A percentile compares a stretch with the other conserved stretches of the same genome.
These are phyloP conservation scores for Boletus hoseneyae DNA, from an alignment of 1,284 basidiomycete species.

Conservation along the genomic window DNA sequence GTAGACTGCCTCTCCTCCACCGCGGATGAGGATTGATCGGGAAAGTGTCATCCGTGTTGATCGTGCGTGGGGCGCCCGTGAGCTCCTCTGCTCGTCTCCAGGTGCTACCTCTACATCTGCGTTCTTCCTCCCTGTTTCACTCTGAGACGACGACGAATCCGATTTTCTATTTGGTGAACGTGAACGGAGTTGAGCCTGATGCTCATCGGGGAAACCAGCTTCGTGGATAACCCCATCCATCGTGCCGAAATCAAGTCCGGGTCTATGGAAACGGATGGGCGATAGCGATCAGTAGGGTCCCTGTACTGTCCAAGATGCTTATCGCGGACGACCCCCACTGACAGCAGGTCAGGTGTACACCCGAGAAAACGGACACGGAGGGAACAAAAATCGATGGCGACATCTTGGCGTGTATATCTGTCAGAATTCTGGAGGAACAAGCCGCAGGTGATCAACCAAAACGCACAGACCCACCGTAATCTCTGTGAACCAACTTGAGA, in stretches of 20 bases:
- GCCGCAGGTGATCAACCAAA: neutral
- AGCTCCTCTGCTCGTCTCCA: neutral
- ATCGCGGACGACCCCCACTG: slow-evolving; percentile 3
- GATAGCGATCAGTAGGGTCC: neutral
- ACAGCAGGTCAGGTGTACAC: slow-evolving; percentile 4
- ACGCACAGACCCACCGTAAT: slow-evolving; percentile 6
- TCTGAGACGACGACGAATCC: neutral
- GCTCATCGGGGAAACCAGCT: neutral
- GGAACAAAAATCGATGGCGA: too few species aligned
- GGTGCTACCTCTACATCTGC: slow-evolving; percentile 7
- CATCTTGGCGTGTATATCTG: neutral
- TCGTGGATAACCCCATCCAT: slow-evolving; percentile 1
- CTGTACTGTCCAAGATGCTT: slow-evolving; percentile 5
- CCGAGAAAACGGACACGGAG: neutral
- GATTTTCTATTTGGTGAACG: neutral
- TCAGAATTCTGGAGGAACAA: neutral
- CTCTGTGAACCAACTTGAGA: neutral
- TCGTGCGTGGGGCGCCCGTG: slow-evolving; percentile 4
- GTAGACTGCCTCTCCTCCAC: slow-evolving; percentile 57
- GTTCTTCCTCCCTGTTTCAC: slow-evolving; percentile 1
- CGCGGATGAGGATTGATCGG: slow-evolving; percentile 48
- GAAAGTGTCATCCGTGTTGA: slow-evolving; percentile 42
- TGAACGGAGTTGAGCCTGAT: neutral
- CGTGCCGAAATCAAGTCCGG: neutral
- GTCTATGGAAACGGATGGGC: neutral